Evolutionary conservation across 257 asterid species (phyloP), one percentile per base, ranked within the genome.

Genomic region (Oldenlandia corymbosa): DNA sequence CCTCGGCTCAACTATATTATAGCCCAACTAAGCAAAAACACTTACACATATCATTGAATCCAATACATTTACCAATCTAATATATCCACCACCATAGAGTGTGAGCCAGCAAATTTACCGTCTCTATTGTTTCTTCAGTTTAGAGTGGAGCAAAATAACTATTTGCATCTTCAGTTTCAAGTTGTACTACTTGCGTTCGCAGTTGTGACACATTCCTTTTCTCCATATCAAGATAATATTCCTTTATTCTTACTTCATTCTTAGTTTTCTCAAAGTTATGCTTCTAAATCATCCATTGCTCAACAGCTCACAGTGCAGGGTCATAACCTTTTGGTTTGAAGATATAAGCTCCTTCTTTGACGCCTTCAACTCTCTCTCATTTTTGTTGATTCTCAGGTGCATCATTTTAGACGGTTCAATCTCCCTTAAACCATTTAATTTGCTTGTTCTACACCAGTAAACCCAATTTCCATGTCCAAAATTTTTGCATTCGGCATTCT

Each of bases 271-370:
- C 74, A n/a, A 53, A 85, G 81, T 73, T 77, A 70, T 28, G 73
- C 68, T 68, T 84, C 81, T 51, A 82, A 48, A 64, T 62, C 50
- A 45, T 60, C 75, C 67, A 81, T 21, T 42, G 62, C 41, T 72
- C 65, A 62, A 70, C 26, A 80, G 65, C 41, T 83, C 79, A 3
- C 69, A 66, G 62, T 73, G 80, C 83, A 88, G 42, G 32, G 72
- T 71, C 67, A 73, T 66, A 32, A 84, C 76, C 56, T 88, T 91
- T 54, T 76, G 85, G 67, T 85, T 90, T 13, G 88, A 85, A 27
- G 46, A 51, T 50, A 62, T 46, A 59, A 81, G 71, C 51, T 80
- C 81, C 26, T 75, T 65, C 42, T 73, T 70, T 3, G 75, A 62
- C 62, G 34, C 69, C 73, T 52, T 72, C 66, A 75, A 36, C 31